These are phyloP conservation scores for Phenoliferia sp. DNA, from an alignment of 1,284 basidiomycete species.

Conservation along the genomic window DNA sequence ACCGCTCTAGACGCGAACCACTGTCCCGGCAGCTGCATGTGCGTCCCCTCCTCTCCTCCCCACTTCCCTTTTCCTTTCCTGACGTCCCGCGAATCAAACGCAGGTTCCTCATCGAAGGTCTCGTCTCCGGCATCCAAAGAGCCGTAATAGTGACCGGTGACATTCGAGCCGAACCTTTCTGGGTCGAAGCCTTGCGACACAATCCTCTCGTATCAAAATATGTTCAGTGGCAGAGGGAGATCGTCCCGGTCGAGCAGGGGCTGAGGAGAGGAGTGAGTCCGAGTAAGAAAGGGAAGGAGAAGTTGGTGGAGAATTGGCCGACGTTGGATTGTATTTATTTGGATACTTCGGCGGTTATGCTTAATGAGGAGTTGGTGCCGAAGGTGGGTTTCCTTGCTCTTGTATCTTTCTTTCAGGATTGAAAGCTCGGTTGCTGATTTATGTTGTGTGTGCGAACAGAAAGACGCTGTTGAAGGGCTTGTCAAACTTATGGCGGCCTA, in stretches of 20 bases:
- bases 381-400: conserved; percentile 53
- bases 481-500: conserved; percentile 63
- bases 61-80: not conserved
- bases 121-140: conserved; percentile 43
- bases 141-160: conserved; percentile 88
- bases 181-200: conserved; percentile 60
- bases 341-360: conserved; percentile 20
- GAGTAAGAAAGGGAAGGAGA: not conserved
- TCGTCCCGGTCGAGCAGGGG: not conserved
- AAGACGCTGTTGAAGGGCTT: conserved; percentile 61
- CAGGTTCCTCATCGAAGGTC: conserved; percentile 82
- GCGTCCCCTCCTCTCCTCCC: conserved; percentile 35
- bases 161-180: conserved; percentile 76
- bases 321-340: conserved; percentile 21
- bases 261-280: not conserved
- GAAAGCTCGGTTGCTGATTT: not conserved
- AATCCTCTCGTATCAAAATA: conserved; percentile 70
- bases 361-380: conserved; percentile 54
- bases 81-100: not conserved
- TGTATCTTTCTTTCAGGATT: not conserved
- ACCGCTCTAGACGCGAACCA: conserved; percentile 89
- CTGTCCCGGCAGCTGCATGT: conserved; percentile 91
- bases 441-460: conserved; percentile 45
- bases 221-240: conserved; percentile 43
- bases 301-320: not conserved